Conservation (phyloP, 345 rosid species). For the Syzygium aqueum region DNA sequence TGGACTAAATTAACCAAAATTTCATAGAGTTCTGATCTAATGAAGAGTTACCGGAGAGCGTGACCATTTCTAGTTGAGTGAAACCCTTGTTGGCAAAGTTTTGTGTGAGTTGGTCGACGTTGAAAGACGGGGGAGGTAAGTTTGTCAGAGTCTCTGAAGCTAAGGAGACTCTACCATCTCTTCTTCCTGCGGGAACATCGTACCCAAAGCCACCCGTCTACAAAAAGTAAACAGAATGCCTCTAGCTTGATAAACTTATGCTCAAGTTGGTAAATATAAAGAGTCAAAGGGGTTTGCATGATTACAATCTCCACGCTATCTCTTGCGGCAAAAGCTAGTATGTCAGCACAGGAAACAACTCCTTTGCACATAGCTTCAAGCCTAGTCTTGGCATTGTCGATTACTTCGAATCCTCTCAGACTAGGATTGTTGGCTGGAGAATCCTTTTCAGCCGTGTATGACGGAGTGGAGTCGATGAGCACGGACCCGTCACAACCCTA, state of each 20-base stretch:
- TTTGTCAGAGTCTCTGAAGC: conserved; percentile 29
- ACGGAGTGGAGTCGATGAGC: conserved; percentile 30
- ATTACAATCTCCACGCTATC: conserved; percentile 36
- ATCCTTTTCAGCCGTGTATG: conserved; percentile 46
- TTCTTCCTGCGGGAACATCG: conserved; percentile 51
- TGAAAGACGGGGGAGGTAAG: conserved; percentile 35
- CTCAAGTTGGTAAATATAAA: not conserved
- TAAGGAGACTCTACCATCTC: conserved; percentile 41
- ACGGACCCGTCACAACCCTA: conserved; percentile 57
- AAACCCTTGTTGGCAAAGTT: conserved; percentile 16
- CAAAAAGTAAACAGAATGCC: not conserved
- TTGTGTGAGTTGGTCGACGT: conserved; percentile 21
- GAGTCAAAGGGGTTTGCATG: not conserved
- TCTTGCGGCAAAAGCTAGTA: conserved; percentile 46
- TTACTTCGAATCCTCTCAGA: conserved; percentile 42
- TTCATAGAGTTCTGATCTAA: not conserved
- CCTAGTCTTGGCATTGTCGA: conserved; percentile 33
- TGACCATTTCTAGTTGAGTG: conserved; percentile 43
- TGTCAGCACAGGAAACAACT: conserved; percentile 52
- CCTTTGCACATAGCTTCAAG: conserved; percentile 31
- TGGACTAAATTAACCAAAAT: not conserved
- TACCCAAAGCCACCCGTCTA: conserved; percentile 41
- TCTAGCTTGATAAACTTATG: not conserved
- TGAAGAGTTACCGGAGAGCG: conserved; percentile 27
- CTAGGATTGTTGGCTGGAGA: conserved; percentile 31